phyloP scores from a whole-genome alignment of 805 yeast species.

The Teunomyces lycoperdinae region DNA sequence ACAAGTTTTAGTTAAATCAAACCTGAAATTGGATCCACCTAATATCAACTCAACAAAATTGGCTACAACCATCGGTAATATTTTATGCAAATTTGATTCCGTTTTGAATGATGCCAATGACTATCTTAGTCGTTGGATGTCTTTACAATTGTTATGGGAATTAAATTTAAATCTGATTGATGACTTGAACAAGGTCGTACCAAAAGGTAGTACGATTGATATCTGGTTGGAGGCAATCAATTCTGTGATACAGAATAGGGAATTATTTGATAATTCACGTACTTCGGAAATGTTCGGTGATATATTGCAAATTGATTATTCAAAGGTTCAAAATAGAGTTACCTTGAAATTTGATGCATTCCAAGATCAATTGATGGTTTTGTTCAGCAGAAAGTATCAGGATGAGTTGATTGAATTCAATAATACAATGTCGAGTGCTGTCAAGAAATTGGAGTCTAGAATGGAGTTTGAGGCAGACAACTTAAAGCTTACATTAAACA shows the following conservation, averaged over 20 bases:
- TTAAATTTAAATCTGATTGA: constrained; percentile 38
- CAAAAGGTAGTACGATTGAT: constrained; percentile 14
- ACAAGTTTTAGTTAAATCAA: constrained; percentile 11
- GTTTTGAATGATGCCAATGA: constrained; percentile 22
- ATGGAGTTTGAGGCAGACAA: constrained; percentile 37
- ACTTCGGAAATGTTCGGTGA: constrained; percentile 38
- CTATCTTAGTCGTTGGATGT: constrained; percentile 52
- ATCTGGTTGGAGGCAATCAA: constrained; percentile 50
- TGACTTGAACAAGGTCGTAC: constrained; percentile 29
- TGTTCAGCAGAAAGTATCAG: constrained; percentile 40
- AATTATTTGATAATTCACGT: constrained; percentile 51
- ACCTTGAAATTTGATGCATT: constrained; percentile 56
- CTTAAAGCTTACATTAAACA: constrained; percentile 33
- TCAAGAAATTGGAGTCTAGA: constrained; percentile 26
- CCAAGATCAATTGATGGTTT: constrained; percentile 45
- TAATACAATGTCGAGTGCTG: constrained; percentile 26
- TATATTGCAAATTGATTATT: constrained; percentile 39
- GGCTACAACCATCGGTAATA: not conserved
- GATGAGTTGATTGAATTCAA: constrained; percentile 27
- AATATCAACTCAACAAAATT: constrained; percentile 1
- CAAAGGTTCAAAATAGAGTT: constrained; percentile 52
- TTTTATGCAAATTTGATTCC: constrained; percentile 26
- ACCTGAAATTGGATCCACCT: not conserved
- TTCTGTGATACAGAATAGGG: constrained; percentile 42
- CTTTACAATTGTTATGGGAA: constrained; percentile 60